Evolutionary conservation across 345 rosid genomes (phyloP), one percentile per base, ranked within the genome.

Genomic region (Reutealis trisperma): DNA sequence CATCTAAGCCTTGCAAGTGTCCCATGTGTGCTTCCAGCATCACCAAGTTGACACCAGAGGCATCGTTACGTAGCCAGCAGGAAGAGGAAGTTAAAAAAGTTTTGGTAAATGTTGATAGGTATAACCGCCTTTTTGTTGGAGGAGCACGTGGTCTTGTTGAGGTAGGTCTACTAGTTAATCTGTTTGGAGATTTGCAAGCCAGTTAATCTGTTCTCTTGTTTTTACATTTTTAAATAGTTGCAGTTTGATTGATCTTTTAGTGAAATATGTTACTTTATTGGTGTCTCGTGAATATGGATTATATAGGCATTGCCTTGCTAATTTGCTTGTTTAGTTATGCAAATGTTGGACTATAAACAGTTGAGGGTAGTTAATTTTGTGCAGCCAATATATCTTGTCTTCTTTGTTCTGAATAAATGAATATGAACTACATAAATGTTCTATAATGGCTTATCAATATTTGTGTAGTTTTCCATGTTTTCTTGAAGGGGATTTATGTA

Each of bases 1-100:
- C 90, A 57, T 85, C 96, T 25, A 88, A 70, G 74, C 96, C 96
- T 72, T 92, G 97, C 79, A 94, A 92, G 86, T 94, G 97, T 75
- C 98, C 98, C 34, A 88, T 92, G 97, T 94, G 98, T 77, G 81
- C 90, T 61, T 76, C 83, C 5, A 81, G 82, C 52, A 92, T 94
- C 47, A 83, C 82, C 62, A 88, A 78, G 84, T 70, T 94, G 80
- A 82, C 84, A 32, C 94, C 94, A 0, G 90, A 87, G 78, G 77
- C 88, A 27, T 87, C 91, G 2, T 74, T 94, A 75, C 77, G 67
- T 37, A 78, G 71, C 37, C 84, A 49, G 65, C 86, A 80, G 61
- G 86, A 88, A 14, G 86, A 83, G 37, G 90, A 89, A 45, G 90
- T 90, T 60, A 57, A 74, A 11, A 86, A 90, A 79, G 88, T 94